These are phyloP conservation scores for Pythium rhizo-oryzae DNA, from an alignment of 352 stramenopile genomes.

Conservation along the genomic window DNA sequence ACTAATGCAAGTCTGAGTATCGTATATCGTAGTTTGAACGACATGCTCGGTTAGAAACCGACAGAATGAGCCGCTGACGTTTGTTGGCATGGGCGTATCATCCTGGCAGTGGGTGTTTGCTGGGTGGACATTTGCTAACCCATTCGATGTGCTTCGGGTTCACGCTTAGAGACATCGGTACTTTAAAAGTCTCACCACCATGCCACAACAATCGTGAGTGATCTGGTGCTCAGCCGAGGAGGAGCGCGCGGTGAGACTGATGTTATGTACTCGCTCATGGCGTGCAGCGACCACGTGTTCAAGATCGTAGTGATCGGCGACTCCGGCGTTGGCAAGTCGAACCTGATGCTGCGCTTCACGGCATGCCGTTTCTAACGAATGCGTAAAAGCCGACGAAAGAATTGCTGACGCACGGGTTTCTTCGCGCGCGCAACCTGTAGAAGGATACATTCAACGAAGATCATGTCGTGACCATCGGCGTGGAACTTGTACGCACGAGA, in stretches of 20 bases:
- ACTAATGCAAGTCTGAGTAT: neutral
- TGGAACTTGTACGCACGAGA: no score
- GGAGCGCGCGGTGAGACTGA: neutral
- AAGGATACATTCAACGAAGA: constrained; percentile 98
- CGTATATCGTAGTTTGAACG: constrained; percentile 15
- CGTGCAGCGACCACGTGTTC: constrained; percentile 93
- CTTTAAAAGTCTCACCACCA: no score
- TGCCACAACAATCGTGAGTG: no score
- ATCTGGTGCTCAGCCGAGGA: no score
- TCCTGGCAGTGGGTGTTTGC: no score
- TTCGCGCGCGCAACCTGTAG: constrained; percentile 31
- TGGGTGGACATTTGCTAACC: no score
- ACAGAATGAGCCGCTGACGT: no score
- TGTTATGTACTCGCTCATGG: neutral
- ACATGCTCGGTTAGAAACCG: neutral
- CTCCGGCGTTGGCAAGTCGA: constrained; percentile 98
- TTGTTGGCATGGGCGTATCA: no score
- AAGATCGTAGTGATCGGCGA: constrained; percentile 99
- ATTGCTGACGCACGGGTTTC: neutral
- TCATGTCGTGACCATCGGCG: constrained; percentile 94
- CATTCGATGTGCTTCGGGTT: no score
- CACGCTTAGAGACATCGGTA: no score
- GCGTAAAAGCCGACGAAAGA: neutral
- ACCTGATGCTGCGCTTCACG: constrained; percentile 96
- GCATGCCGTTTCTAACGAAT: constrained; percentile 39